Conservation (phyloP, 495 filamentous ascomycete genomes). For the Annulohypoxylon moriforme region DNA sequence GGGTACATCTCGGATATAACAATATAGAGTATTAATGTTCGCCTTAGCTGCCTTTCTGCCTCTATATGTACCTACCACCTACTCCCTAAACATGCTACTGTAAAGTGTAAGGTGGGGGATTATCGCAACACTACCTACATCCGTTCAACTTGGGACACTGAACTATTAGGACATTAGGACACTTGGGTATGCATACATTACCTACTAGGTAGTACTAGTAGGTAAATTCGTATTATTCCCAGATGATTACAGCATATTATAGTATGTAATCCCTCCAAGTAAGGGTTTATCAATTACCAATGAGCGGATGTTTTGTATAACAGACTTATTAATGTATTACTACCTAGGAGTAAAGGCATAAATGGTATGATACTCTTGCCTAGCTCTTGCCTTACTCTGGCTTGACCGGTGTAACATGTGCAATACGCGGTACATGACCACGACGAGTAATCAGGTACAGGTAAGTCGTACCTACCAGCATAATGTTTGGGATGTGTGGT, state of each 20-base stretch:
- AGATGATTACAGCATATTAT: neutral
- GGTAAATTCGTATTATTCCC: slow-evolving; percentile 18
- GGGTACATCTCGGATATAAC: slow-evolving; percentile 10
- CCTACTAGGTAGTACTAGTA: too few species aligned
- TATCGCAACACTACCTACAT: slow-evolving; percentile 11
- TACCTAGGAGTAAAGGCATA: too few species aligned
- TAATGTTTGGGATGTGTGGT: too few species aligned
- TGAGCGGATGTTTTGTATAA: neutral
- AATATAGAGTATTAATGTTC: slow-evolving; percentile 14
- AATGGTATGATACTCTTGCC: slow-evolving; percentile 18
- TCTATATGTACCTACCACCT: neutral
- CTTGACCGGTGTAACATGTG: neutral
- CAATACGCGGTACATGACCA: neutral
- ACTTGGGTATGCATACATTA: slow-evolving; percentile 13
- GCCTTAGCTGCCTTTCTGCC: neutral
- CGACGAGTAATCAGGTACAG: neutral
- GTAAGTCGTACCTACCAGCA: neutral
- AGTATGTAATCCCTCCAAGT: slow-evolving; percentile 4
- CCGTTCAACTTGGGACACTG: neutral
- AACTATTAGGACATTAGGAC: neutral
- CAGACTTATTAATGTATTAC: neutral
- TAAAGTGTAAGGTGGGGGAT: slow-evolving; percentile 18
- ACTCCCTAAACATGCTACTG: neutral
- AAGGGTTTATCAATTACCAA: slow-evolving; percentile 2
- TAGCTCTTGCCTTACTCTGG: neutral